These are phyloP conservation scores for Penicillium sp. DNA, from an alignment of 2,329 filamentous ascomycete genomes.

Conservation along the genomic window DNA sequence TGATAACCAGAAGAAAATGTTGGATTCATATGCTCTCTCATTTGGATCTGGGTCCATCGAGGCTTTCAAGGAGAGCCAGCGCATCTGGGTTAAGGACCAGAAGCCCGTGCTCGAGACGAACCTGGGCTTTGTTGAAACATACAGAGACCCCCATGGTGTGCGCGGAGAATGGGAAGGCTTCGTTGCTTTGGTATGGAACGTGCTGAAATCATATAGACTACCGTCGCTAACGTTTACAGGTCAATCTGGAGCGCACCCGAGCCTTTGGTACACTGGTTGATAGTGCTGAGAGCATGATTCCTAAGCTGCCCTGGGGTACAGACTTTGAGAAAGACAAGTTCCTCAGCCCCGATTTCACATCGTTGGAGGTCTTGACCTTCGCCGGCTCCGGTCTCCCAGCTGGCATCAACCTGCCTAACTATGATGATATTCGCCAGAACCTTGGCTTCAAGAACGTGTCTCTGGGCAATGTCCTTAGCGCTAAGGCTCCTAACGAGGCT, in stretches of 20 bases:
- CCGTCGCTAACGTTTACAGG: constrained; percentile 35
- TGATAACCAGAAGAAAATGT: constrained; percentile 71
- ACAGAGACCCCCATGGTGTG: constrained; percentile 76
- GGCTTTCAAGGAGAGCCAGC: constrained; percentile 76
- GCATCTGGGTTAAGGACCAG: constrained; percentile 79
- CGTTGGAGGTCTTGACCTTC: constrained; percentile 85
- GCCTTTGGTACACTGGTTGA: constrained; percentile 84
- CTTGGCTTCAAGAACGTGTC: constrained; percentile 71
- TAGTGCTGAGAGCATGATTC: constrained; percentile 77
- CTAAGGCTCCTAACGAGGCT: constrained; percentile 87
- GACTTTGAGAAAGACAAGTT: constrained; percentile 98
- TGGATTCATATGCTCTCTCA: constrained; percentile 69
- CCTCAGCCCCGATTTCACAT: constrained; percentile 91
- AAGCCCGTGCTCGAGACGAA: constrained; percentile 77
- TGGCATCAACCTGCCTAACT: constrained; percentile 59
- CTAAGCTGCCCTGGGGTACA: constrained; percentile 79
- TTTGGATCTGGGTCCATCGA: constrained; percentile 72
- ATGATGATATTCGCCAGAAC: constrained; percentile 59
- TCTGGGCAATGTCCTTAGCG: constrained; percentile 86
- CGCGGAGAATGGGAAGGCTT: constrained; percentile 85
- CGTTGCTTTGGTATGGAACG: constrained; percentile 56
- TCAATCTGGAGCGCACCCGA: constrained; percentile 86
- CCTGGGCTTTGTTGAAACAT: constrained; percentile 82
- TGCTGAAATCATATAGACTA: background rate
- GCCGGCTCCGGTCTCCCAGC: constrained; percentile 62